These are phyloP conservation scores for Ophiognomonia clavigignenti-juglandacearum DNA, from an alignment of 2,329 filamentous ascomycete genomes.

Conservation along the genomic window DNA sequence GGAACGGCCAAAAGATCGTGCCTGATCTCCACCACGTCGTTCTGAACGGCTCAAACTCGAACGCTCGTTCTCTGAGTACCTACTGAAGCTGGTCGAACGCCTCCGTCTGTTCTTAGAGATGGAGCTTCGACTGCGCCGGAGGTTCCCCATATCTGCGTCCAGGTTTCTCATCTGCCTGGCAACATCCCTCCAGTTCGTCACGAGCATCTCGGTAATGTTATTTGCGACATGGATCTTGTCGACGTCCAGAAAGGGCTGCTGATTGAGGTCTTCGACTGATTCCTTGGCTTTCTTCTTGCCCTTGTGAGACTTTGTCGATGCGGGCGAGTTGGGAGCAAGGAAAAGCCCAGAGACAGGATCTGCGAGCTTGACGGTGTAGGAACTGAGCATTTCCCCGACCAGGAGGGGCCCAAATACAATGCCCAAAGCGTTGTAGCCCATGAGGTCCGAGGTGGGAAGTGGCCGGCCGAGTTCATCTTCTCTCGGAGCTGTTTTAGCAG, in stretches of 20 bases:
- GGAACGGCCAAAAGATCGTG: background rate
- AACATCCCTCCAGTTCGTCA: slow-evolving; percentile 60
- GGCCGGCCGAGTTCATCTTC: slow-evolving; percentile 48
- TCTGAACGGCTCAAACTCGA: background rate
- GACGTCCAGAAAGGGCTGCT: slow-evolving; percentile 29
- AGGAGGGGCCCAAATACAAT: slow-evolving; percentile 63
- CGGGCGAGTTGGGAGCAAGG: slow-evolving; percentile 38
- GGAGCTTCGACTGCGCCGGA: slow-evolving; percentile 19
- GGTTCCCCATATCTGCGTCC: slow-evolving; percentile 21
- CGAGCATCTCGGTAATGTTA: slow-evolving; percentile 59
- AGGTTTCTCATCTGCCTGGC: slow-evolving; percentile 54
- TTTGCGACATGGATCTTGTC: slow-evolving; percentile 57
- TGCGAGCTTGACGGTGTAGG: slow-evolving; percentile 43
- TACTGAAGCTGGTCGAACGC: slow-evolving; percentile 5
- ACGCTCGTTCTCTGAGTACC: background rate
- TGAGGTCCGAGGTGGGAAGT: slow-evolving; percentile 52
- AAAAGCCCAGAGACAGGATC: slow-evolving; percentile 36
- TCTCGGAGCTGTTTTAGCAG: slow-evolving; percentile 47
- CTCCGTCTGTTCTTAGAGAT: slow-evolving; percentile 14
- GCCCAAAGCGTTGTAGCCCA: slow-evolving; percentile 60
- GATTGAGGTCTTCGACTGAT: slow-evolving; percentile 14
- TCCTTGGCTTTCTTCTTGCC: slow-evolving; percentile 32
- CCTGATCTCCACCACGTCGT: background rate
- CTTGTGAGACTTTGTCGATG: slow-evolving; percentile 35
- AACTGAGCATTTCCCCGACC: slow-evolving; percentile 50